These are phyloP conservation scores for Penicillium simplicissimum DNA, from an alignment of 495 filamentous ascomycete genomes.

Conservation along the genomic window DNA sequence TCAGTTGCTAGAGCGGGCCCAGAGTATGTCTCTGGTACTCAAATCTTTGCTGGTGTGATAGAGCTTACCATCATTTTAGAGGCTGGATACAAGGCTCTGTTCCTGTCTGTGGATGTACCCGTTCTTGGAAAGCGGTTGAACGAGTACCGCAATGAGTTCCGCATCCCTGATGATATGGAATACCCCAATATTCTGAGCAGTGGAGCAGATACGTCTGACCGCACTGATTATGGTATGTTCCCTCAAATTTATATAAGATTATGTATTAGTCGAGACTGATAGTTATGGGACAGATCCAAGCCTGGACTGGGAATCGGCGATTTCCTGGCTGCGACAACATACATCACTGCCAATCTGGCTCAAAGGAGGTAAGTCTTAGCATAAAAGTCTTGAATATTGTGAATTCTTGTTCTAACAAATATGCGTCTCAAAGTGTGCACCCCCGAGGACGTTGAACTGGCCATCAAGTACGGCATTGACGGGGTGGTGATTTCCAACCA, in stretches of 20 bases:
- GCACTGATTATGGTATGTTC: conserved; percentile 35
- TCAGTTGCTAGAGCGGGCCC: conserved; percentile 82
- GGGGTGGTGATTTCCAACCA: conserved; percentile 93
- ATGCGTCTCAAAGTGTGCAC: conserved; percentile 57
- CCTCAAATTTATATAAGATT: not conserved
- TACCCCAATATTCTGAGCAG: conserved; percentile 38
- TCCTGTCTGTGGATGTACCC: conserved; percentile 93
- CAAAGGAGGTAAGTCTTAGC: conserved; percentile 62
- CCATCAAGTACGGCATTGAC: conserved; percentile 73
- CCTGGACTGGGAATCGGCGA: conserved; percentile 76
- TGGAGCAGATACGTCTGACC: conserved; percentile 30
- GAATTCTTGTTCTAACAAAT: not conserved
- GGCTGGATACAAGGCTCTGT: conserved; percentile 86
- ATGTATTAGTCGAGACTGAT: not conserved
- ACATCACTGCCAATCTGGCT: conserved; percentile 91
- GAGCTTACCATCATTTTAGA: conserved; percentile 32
- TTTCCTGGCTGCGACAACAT: conserved; percentile 82
- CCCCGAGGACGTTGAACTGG: conserved; percentile 73
- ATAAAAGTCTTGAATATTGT: not conserved
- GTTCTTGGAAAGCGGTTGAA: conserved; percentile 65
- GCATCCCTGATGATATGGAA: conserved; percentile 37
- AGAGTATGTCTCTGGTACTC: conserved; percentile 39
- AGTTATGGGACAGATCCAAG: conserved; percentile 79
- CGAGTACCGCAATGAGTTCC: conserved; percentile 48
- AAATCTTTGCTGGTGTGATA: not conserved